Percentiles rank a stretch among this genome's conserved stretches.
Evolutionary conservation across 345 rosid species (phyloP).

Genomic region (Melastoma malabathricum): DNA sequence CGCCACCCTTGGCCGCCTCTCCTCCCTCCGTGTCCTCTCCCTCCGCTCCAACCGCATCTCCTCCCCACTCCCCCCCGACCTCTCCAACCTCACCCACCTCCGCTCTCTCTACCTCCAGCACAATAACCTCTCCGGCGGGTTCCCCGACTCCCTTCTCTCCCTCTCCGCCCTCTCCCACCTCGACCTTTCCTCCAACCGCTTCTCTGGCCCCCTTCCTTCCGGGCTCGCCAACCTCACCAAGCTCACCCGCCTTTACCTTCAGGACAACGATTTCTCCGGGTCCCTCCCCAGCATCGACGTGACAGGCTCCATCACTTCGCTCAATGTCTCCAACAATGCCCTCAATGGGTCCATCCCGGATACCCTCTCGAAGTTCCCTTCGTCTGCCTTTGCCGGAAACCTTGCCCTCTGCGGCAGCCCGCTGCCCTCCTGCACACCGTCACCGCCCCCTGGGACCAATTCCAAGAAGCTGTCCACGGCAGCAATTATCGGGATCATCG

Average conservation of each 20-base stretch:
- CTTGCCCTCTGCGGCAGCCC: slow-evolving; percentile 75
- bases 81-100: slow-evolving; percentile 55
- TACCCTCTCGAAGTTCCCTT: slow-evolving; percentile 26
- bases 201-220: slow-evolving; percentile 61
- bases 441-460: slow-evolving; percentile 39
- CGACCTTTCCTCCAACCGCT: slow-evolving; percentile 73
- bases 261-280: slow-evolving; percentile 58
- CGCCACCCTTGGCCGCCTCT: slow-evolving; percentile 53
- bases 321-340: slow-evolving; percentile 64
- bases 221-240: slow-evolving; percentile 55
- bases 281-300: slow-evolving; percentile 40
- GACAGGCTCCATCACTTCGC: slow-evolving; percentile 15
- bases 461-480: slow-evolving; percentile 21
- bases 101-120: slow-evolving; percentile 65
- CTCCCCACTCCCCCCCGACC: slow-evolving; percentile 75
- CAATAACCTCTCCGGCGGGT: slow-evolving; percentile 49
- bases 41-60: slow-evolving; percentile 72
- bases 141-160: slow-evolving; percentile 45
- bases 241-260: slow-evolving; percentile 53
- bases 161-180: slow-evolving; percentile 51
- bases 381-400: slow-evolving; percentile 56
- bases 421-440: slow-evolving; percentile 53
- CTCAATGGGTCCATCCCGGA: slow-evolving; percentile 78
- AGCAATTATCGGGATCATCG: slow-evolving; percentile 21
- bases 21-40: slow-evolving; percentile 71